Evolutionary conservation across 2,329 filamentous ascomycete species (phyloP).

Genomic region (Diaporthe citriasiana): DNA sequence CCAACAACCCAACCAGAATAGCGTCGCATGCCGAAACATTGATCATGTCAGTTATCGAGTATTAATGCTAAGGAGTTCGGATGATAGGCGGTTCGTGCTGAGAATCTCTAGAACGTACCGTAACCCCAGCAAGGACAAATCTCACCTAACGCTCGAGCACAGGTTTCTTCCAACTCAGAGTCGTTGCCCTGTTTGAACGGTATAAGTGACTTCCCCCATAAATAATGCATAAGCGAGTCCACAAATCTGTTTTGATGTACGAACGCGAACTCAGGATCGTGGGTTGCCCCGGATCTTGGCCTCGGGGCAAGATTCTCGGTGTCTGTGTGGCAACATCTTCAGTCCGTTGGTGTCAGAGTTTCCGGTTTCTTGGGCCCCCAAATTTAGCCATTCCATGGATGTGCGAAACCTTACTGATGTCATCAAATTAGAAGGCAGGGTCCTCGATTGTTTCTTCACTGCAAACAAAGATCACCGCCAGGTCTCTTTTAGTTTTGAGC

Average conservation of each 20-base stretch:
- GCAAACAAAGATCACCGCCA: not conserved
- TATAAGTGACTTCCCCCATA: not conserved
- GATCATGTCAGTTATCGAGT: not conserved
- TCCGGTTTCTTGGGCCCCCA: conserved; percentile 8
- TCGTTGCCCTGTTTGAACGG: not conserved
- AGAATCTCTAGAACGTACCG: not conserved
- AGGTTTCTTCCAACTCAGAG: not conserved
- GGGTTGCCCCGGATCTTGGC: conserved; percentile 22
- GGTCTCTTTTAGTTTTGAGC: not conserved
- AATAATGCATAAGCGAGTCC: not conserved
- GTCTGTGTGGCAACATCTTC: conserved; percentile 5
- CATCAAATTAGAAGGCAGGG: not conserved
- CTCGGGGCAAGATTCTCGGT: not conserved
- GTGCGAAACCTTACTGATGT: conserved; percentile 17
- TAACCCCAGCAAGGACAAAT: not conserved
- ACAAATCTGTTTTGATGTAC: not conserved
- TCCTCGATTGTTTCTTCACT: not conserved
- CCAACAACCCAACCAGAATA: not conserved
- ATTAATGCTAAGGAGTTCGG: not conserved
- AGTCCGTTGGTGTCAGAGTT: not conserved
- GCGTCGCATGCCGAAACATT: not conserved
- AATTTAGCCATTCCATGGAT: conserved; percentile 21
- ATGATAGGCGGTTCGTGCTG: not conserved
- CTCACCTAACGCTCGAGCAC: not conserved
- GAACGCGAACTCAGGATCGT: not conserved